These are phyloP conservation scores for Stygiomarasmius scandens DNA, from an alignment of 1,284 basidiomycete genomes.

Conservation along the genomic window DNA sequence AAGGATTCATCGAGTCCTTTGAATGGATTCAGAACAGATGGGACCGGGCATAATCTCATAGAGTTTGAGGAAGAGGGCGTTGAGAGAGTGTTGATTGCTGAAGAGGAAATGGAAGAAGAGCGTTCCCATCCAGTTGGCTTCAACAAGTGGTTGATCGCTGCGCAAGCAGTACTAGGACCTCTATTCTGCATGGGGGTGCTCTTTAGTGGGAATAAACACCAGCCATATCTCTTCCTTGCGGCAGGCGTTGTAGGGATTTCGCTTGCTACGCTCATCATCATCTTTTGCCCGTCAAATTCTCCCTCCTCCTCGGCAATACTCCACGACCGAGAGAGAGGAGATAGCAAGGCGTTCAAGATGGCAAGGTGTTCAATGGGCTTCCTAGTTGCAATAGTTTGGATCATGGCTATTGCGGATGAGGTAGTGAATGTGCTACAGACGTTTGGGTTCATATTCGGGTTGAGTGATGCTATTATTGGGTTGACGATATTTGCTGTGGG, in stretches of 20 bases:
- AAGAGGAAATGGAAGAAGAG: slow-evolving; percentile 64
- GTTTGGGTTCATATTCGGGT: slow-evolving; percentile 89
- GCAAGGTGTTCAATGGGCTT: slow-evolving; percentile 90
- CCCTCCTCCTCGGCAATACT: background rate
- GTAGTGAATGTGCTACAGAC: slow-evolving; percentile 88
- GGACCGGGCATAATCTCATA: slow-evolving; percentile 40
- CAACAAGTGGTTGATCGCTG: slow-evolving; percentile 81
- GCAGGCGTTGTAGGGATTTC: slow-evolving; percentile 58
- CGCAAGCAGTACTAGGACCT: slow-evolving; percentile 81
- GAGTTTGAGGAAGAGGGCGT: slow-evolving; percentile 75
- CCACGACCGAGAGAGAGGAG: slow-evolving; percentile 53
- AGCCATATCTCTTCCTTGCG: slow-evolving; percentile 59
- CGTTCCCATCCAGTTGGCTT: slow-evolving; percentile 68
- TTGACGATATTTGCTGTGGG: slow-evolving; percentile 96
- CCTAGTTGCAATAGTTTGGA: slow-evolving; percentile 89
- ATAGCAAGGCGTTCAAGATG: slow-evolving; percentile 62
- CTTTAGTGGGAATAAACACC: slow-evolving; percentile 68
- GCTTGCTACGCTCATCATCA: slow-evolving; percentile 57
- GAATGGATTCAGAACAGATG: slow-evolving; percentile 22
- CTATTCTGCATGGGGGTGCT: slow-evolving; percentile 75
- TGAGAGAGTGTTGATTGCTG: slow-evolving; percentile 59
- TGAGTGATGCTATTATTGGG: slow-evolving; percentile 97
- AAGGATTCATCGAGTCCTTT: slow-evolving; percentile 34
- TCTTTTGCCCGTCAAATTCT: slow-evolving; percentile 36
- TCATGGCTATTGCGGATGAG: slow-evolving; percentile 94